Evolutionary conservation across 2,329 filamentous ascomycete species (phyloP).

Genomic region (Colletotrichum liaoningense): DNA sequence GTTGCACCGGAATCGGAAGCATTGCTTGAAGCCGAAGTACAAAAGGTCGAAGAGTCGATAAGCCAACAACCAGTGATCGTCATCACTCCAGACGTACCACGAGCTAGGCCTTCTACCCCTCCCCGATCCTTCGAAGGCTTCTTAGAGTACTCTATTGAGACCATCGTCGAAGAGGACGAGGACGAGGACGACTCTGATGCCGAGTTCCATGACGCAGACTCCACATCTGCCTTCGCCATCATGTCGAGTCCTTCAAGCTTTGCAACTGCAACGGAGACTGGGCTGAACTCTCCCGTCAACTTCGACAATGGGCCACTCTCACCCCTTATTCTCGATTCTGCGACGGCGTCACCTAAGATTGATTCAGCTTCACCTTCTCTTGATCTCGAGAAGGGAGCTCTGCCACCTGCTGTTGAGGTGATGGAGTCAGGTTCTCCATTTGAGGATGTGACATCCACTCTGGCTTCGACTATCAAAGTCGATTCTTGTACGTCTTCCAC

Average conservation of each 20-base stretch:
- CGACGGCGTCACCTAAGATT: neutral
- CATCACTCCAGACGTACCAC: neutral
- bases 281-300: constrained; percentile 24
- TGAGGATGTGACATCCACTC: neutral
- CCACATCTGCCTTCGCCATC: neutral
- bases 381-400: neutral
- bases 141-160: constrained; percentile 27
- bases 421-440: neutral
- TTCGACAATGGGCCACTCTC: constrained; percentile 6
- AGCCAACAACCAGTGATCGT: neutral
- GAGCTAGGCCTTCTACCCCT: neutral
- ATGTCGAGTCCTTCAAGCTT: constrained; percentile 31
- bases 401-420: neutral
- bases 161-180: constrained; percentile 28
- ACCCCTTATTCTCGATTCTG: neutral
- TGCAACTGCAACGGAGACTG: constrained; percentile 24
- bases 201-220: constrained; percentile 28
- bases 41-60: neutral
- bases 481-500: constrained; percentile 32
- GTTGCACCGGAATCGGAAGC: constrained; percentile 13
- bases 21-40: neutral
- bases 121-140: constrained; percentile 16
- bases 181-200: constrained; percentile 27
- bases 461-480: constrained; percentile 3
- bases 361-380: neutral